Evolutionary conservation across 495 filamentous ascomycete genomes (phyloP), one percentile per base, ranked within the genome.

Genomic region (Zalerion maritima): DNA sequence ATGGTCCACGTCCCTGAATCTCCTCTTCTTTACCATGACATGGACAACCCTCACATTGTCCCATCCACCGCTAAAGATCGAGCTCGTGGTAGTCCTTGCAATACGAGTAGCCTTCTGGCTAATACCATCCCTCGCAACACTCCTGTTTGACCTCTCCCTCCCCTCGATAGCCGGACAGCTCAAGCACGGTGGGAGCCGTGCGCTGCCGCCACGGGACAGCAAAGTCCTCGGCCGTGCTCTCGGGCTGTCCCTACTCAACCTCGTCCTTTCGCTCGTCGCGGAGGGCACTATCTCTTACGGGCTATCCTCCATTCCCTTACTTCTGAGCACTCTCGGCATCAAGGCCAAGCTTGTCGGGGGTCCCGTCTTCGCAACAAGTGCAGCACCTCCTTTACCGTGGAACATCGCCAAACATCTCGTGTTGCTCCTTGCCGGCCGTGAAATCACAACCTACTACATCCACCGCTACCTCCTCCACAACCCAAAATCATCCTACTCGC

Each of bases 21-120:
- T 92, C 11, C 47, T 92, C 26, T 87, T 92, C 57, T 93, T 94
- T 57, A 87, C 83, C 50, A 71, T 75, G 51, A 87, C 81, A 48
- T 94, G 86, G 86, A 71, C 71, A 5, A 87, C 82, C 0, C 65
- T 94, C 6, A 69, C 89, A 2, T 57, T 84, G 11, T 78, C 76
- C 19, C 78, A 91, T 39, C 55, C 73, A 0, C 75, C 81, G 0
- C 57, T 89, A 19, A 71, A 71, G 32, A 71, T 94, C 35, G 83
- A 93, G 49, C 39, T 92, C 2, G 47, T 78, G 18, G 79, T 73
- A 18, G 78, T 73, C 2, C 40, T 78, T 6, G 64, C 64, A 3
- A 54, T 79, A 18, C 79, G 83, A n/a, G 21, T 77, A 2, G 32
- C 81, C 17, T 80, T 81, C 46, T 92, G 71, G 55, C 56, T 81